Evolutionary conservation across 441 rosid genomes (phyloP).

Genomic region (Monsonia emarginata): DNA sequence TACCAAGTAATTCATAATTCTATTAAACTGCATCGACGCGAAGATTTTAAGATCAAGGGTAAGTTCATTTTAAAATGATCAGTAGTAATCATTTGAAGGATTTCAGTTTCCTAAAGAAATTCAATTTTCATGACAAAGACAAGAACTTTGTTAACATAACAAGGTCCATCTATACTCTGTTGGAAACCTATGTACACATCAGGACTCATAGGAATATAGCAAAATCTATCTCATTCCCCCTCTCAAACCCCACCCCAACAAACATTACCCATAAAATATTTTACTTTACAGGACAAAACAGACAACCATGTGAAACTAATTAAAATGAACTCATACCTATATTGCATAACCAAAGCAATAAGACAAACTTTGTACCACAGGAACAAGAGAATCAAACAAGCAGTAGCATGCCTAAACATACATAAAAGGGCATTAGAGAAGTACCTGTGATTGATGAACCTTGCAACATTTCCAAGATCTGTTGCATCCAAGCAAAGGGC

Average conservation of each 20-base stretch:
- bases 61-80: too few relatives aligned
- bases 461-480: slow-evolving; percentile 65
- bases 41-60: not conserved
- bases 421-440: not conserved
- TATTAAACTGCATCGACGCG: not conserved
- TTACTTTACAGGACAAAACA: too few relatives aligned
- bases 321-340: not conserved
- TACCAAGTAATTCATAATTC: not conserved
- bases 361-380: not conserved
- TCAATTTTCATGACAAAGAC: not conserved
- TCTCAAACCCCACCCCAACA: too few relatives aligned
- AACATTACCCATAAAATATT: too few relatives aligned
- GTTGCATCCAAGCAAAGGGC: slow-evolving; percentile 73
- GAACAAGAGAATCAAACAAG: not conserved
- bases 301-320: not conserved
- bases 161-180: too few relatives aligned
- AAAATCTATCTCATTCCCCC: too few relatives aligned
- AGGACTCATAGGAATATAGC: too few relatives aligned
- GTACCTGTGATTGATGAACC: slow-evolving; percentile 92
- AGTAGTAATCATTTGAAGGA: too few relatives aligned
- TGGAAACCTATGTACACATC: too few relatives aligned
- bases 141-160: too few relatives aligned
- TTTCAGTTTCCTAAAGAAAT: too few relatives aligned
- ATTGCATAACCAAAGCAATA: not conserved
- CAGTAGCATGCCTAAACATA: not conserved